Conservation (phyloP, 2,329 filamentous ascomycete species). For the Aspergillus sclerotialis region DNA sequence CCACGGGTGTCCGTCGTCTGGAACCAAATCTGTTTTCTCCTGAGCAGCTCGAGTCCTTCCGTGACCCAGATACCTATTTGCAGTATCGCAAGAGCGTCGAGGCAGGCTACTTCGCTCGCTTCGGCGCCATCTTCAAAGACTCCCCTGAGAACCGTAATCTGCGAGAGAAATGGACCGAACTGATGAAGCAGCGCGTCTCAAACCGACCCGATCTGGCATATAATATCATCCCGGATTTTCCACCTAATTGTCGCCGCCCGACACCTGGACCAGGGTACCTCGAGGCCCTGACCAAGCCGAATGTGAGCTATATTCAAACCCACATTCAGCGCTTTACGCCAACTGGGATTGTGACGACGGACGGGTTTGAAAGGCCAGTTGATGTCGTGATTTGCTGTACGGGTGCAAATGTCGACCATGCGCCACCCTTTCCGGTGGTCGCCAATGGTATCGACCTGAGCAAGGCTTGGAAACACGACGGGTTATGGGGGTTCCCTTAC, state of each 20-base stretch:
- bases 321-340: constrained; percentile 53
- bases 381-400: constrained; percentile 64
- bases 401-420: constrained; percentile 55
- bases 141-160: constrained; percentile 44
- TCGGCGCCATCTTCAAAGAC: constrained; percentile 48
- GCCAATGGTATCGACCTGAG: constrained; percentile 49
- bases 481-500: constrained; percentile 56
- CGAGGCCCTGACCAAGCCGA: constrained; percentile 55
- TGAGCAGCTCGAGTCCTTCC: constrained; percentile 51
- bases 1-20: constrained; percentile 44
- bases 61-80: constrained; percentile 56
- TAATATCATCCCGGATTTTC: constrained; percentile 55
- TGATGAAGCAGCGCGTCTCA: constrained; percentile 49
- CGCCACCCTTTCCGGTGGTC: constrained; percentile 55
- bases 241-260: constrained; percentile 57
- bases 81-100: constrained; percentile 53
- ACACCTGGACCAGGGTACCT: constrained; percentile 63
- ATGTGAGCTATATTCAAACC: constrained; percentile 55
- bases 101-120: constrained; percentile 56
- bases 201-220: constrained; percentile 52
- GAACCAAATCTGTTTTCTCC: constrained; percentile 50
- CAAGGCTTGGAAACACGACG: constrained; percentile 50
- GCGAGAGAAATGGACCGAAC: constrained; percentile 41
- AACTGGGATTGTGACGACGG: constrained; percentile 53
- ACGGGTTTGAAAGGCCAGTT: constrained; percentile 51